A percentile compares a stretch with the other conserved stretches of the same genome.
phyloP scores from a whole-genome alignment of 1,139 yeast species.

The Saccharomyces hybrid region DNA sequence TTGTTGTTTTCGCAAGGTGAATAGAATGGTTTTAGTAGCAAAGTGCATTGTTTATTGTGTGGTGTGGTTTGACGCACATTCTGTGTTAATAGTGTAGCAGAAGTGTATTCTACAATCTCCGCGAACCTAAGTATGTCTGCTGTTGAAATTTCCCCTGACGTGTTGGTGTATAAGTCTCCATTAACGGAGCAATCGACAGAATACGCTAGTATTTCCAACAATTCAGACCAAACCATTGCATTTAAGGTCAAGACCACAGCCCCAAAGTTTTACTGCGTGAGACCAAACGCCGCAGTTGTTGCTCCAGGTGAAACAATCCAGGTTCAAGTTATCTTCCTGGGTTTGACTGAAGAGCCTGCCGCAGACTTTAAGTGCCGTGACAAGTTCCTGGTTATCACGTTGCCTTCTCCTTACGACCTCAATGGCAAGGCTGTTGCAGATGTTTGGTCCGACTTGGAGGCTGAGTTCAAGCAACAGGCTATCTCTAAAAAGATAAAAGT shows the following conservation, averaged over 20 bases:
- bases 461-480: conserved; percentile 50
- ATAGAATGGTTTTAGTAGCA: background rate
- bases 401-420: conserved; percentile 58
- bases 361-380: conserved; percentile 76
- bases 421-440: conserved; percentile 55
- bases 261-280: conserved; percentile 90
- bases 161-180: conserved; percentile 61
- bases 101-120: background rate
- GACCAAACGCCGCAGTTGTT: conserved; percentile 85
- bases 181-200: conserved; percentile 69
- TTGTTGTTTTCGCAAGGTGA: conserved; percentile 1
- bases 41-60: background rate
- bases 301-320: conserved; percentile 66
- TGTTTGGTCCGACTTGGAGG: conserved; percentile 66
- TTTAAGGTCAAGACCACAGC: conserved; percentile 98
- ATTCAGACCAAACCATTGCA: conserved; percentile 54
- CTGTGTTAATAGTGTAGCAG: background rate
- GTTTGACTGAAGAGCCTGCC: conserved; percentile 67
- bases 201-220: conserved; percentile 60
- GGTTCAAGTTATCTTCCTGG: conserved; percentile 80
- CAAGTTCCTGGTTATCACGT: conserved; percentile 81
- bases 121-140: conserved; percentile 14
- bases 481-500: conserved; percentile 76
- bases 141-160: conserved; percentile 33
- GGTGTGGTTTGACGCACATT: background rate